Conservation (phyloP, 768 basidiomycete genomes). For the Termitomyces bulborhizus region DNA sequence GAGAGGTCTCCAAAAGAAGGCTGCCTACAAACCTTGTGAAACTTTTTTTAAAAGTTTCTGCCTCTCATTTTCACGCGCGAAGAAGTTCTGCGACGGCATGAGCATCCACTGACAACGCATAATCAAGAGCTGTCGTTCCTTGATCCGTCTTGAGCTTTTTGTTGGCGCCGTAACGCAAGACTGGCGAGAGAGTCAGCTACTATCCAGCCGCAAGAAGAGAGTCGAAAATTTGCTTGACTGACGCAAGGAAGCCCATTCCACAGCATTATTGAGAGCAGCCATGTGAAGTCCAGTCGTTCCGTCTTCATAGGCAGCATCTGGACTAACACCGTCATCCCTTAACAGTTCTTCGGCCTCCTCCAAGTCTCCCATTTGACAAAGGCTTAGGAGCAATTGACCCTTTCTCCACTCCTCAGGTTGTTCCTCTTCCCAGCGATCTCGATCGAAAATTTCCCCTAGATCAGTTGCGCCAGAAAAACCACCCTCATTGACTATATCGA, state of each 20-base stretch:
- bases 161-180: conserved; percentile 6
- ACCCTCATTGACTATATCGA: conserved; percentile 6
- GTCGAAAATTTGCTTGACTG: not conserved
- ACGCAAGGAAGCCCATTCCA: conserved; percentile 8
- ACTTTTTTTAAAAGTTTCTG: not conserved
- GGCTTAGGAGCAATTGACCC: conserved; percentile 4
- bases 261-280: conserved; percentile 6
- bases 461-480: conserved; percentile 8
- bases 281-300: conserved; percentile 12
- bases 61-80: not conserved
- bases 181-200: not conserved
- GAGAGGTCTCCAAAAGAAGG: not conserved
- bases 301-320: conserved; percentile 8
- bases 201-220: not conserved
- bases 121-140: conserved; percentile 4
- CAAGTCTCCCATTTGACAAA: conserved; percentile 2
- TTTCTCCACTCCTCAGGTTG: conserved; percentile 10
- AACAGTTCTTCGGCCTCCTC: conserved; percentile 8
- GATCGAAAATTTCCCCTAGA: conserved; percentile 8
- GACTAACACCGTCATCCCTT: conserved; percentile 3
- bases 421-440: conserved; percentile 8
- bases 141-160: conserved; percentile 1
- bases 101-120: not conserved
- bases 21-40: not conserved
- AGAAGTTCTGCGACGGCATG: not conserved